Conservation (phyloP, 805 yeast genomes). For the Maudiozyma bulderi region DNA sequence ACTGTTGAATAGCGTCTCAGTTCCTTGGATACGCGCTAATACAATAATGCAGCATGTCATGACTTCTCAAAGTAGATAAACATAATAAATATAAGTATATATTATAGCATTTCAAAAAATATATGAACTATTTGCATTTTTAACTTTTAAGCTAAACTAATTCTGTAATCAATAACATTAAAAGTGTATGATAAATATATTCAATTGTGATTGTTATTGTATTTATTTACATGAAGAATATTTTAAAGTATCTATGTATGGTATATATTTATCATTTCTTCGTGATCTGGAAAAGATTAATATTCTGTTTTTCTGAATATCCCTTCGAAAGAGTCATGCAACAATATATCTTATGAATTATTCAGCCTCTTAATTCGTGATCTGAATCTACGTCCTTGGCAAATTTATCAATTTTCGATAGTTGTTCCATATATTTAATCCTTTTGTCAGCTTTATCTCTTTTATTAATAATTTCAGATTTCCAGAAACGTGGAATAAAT, state of each 20-base stretch:
- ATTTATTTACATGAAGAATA: slow-evolving; percentile 1
- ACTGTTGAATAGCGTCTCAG: neutral
- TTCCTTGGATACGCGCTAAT: neutral
- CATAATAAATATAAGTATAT: too few relatives aligned
- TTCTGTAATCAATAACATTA: too few relatives aligned
- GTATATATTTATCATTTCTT: neutral
- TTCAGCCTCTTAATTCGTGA: neutral
- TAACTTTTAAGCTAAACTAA: too few relatives aligned
- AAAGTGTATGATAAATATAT: too few relatives aligned
- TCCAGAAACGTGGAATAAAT: slow-evolving; percentile 45
- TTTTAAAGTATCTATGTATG: neutral
- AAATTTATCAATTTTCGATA: slow-evolving; percentile 4
- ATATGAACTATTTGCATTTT: neutral
- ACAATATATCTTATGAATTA: too few relatives aligned
- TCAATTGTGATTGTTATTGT: neutral
- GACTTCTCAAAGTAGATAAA: neutral
- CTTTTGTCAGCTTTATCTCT: slow-evolving; percentile 24
- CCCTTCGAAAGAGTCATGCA: too few relatives aligned
- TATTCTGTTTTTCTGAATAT: neutral
- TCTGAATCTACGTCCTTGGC: neutral
- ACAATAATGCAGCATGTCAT: neutral
- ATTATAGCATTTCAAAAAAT: too few relatives aligned
- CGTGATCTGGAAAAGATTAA: neutral
- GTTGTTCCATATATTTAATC: slow-evolving; percentile 9
- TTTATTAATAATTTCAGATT: slow-evolving; percentile 36